Evolutionary conservation across 768 basidiomycete genomes (phyloP), one percentile per base, ranked within the genome.

Genomic region (Suillus luteus): DNA sequence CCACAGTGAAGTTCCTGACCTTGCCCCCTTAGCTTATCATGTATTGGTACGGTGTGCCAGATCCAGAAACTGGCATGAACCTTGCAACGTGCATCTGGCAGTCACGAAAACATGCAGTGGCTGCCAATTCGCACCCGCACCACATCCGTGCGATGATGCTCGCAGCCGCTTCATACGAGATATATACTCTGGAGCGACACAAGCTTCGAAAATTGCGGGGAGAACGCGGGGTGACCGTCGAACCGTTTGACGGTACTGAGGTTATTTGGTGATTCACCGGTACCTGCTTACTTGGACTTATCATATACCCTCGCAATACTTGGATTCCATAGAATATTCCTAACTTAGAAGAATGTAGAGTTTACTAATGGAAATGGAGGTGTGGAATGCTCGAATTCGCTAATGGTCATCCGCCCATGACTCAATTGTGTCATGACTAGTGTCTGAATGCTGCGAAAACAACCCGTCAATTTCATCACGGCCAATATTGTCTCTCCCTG

Each of bases 51-150:
- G 95, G 95, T 11, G 82, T 89, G 37, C 95, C 95, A 1, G 79
- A 92, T 68, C 82, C 83, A 57, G 73, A 80, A 43, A 91, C 91
- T 0, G 88, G 94, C 1, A 80, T 91, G 77, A 98, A 98, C 75
- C 85, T 97, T 61, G 95, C 96, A 9, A 97, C 95, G 19, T 98
- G 96, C 78, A 90, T 99, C 48, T 99, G 96, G 96, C 89, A 91
- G 77, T 93, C 91, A 48, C 87, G 95, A 7, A 83, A 84, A 67
- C 90, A 95, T 65, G 96, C 96, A 5, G 77, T 88, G 33, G 87
- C 86, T 4, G 95, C 95, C 0, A 93, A 87, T 67, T 85, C 86
- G 0, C 84, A 88, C 7, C 93, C 93, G 15, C 83, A 90, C 63
- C 96, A 98, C 70, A 83, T 90, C 62, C 82, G 82, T 44, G 96